Conservation (phyloP, 2,329 filamentous ascomycete genomes). For the Ascochyta koolunga region DNA sequence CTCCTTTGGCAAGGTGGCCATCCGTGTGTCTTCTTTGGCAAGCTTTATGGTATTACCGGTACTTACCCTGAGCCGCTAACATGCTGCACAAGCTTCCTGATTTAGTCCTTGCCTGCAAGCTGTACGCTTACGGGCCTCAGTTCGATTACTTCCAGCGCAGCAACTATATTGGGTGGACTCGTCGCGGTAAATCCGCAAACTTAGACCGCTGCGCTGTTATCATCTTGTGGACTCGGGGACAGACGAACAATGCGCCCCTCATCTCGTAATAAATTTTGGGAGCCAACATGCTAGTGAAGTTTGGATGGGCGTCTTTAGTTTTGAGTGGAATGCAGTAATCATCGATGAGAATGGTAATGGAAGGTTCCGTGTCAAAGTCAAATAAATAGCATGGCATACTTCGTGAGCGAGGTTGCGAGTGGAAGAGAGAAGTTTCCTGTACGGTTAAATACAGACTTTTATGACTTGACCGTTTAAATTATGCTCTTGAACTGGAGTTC, state of each 20-base stretch:
- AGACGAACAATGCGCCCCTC: constrained; percentile 20
- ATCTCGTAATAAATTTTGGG: constrained; percentile 61
- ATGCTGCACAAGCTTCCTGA: constrained; percentile 59
- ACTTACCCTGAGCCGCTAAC: constrained; percentile 56
- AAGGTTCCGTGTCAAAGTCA: constrained; percentile 49
- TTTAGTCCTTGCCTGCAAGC: constrained; percentile 64
- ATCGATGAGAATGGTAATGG: constrained; percentile 64
- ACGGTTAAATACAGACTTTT: constrained; percentile 7
- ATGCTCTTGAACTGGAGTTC: too few species aligned
- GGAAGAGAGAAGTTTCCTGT: constrained; percentile 7
- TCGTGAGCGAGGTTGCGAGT: constrained; percentile 2
- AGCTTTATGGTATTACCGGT: constrained; percentile 65
- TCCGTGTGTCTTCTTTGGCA: constrained; percentile 71
- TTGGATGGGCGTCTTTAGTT: constrained; percentile 64
- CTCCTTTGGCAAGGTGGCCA: constrained; percentile 65
- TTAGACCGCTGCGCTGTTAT: constrained; percentile 54
- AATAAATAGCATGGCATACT: constrained; percentile 4
- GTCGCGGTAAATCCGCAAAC: constrained; percentile 43
- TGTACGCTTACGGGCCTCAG: constrained; percentile 69
- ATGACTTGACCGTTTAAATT: background rate
- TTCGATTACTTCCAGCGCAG: constrained; percentile 64
- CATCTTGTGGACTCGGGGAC: constrained; percentile 47
- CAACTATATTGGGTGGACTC: constrained; percentile 65
- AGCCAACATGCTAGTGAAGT: constrained; percentile 59
- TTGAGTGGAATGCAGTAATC: constrained; percentile 56